These are phyloP conservation scores for Besnoitia besnoiti DNA, from an alignment of 169 alveolate genomes.

Conservation along the genomic window DNA sequence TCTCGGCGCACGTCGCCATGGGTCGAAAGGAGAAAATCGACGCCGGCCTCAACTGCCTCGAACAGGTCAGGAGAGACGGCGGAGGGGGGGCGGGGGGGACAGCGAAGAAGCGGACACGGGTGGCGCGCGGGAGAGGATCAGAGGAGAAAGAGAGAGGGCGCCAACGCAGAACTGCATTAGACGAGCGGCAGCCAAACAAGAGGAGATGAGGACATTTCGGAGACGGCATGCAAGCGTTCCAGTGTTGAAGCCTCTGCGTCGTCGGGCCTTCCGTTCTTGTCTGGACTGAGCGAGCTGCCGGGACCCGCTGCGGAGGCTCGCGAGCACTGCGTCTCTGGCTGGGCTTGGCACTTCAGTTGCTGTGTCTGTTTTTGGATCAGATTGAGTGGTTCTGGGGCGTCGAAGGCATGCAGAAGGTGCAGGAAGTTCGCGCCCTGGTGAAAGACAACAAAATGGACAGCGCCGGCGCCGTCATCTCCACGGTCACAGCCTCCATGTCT, in stretches of 20 bases:
- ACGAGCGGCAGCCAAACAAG: no score
- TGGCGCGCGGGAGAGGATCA: background rate
- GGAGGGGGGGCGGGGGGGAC: background rate
- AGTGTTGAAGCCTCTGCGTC: no score
- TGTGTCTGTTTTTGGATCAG: background rate
- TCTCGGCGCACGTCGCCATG: constrained; percentile 45
- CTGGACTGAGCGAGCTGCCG: no score
- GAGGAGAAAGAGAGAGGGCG: background rate
- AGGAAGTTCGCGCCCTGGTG: background rate
- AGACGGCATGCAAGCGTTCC: no score
- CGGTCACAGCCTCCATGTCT: constrained; percentile 45
- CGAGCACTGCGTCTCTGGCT: background rate
- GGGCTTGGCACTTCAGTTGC: no score
- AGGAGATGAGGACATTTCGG: no score
- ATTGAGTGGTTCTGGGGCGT: constrained; percentile 61
- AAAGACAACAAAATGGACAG: constrained; percentile 49
- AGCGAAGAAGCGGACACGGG: background rate
- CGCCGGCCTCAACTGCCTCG: constrained; percentile 44
- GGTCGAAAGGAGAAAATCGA: background rate
- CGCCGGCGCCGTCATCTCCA: constrained; percentile 30
- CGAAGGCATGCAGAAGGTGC: constrained; percentile 38
- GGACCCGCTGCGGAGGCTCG: background rate
- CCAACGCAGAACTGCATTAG: no score
- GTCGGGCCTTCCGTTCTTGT: no score
- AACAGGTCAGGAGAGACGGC: constrained; percentile 21